Percentiles rank a stretch among this genome's conserved stretches.
These are phyloP conservation scores for Kodamaea kakaduensis DNA, from an alignment of 805 yeast genomes.

Conservation along the genomic window DNA sequence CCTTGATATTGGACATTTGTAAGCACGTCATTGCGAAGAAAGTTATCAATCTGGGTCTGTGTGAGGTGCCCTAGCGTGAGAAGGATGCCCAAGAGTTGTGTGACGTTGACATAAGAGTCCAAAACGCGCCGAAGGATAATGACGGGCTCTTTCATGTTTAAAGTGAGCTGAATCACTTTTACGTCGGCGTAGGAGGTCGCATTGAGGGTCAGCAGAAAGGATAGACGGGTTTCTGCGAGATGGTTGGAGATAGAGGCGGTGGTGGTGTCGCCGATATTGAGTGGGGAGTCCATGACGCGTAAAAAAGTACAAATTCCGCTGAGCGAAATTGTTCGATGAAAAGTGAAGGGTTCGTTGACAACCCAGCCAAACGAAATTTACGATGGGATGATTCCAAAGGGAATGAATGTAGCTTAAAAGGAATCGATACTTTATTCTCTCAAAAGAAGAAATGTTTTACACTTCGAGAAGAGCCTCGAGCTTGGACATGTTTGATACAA, in stretches of 20 bases:
- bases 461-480: too few relatives aligned
- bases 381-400: too few relatives aligned
- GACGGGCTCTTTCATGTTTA: conserved; percentile 15
- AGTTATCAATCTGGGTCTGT: conserved; percentile 26
- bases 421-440: too few relatives aligned
- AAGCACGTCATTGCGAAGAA: conserved; percentile 30
- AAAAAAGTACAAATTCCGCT: neutral
- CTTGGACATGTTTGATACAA: too few relatives aligned
- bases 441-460: too few relatives aligned
- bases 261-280: conserved; percentile 39
- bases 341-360: too few relatives aligned
- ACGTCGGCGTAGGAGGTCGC: conserved; percentile 35
- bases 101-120: conserved; percentile 38
- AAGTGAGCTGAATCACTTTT: conserved; percentile 33
- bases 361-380: too few relatives aligned
- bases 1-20: conserved; percentile 29
- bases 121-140: conserved; percentile 37
- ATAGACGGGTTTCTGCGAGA: conserved; percentile 34
- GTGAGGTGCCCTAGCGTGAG: conserved; percentile 25
- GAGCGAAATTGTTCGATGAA: neutral
- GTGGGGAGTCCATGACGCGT: conserved; percentile 38
- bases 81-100: conserved; percentile 34
- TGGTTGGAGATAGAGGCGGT: conserved; percentile 35
- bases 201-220: conserved; percentile 17
- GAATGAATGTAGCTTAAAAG: too few relatives aligned